phyloP scores from a whole-genome alignment of 768 basidiomycete genomes.

The Leccinum subgranulosum region DNA sequence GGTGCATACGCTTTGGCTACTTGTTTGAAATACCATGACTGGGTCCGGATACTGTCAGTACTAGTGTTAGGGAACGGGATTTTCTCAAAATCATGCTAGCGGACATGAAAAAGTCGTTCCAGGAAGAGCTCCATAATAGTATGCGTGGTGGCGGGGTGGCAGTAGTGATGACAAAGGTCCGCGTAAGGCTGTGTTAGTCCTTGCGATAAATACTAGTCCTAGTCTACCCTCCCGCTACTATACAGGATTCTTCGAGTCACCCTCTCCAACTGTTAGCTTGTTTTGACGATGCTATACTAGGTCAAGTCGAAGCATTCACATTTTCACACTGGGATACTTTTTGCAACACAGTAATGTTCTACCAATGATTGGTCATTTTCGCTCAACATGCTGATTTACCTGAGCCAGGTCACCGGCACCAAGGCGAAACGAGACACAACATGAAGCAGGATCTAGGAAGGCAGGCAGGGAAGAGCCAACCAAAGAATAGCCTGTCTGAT shows the following conservation, averaged over 20 bases:
- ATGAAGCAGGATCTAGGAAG: constrained; percentile 15
- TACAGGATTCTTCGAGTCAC: too few relatives aligned
- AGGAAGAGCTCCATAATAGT: constrained; percentile 1
- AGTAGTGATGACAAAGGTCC: too few relatives aligned
- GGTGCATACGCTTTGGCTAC: constrained; percentile 18
- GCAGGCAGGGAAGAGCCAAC: constrained; percentile 13
- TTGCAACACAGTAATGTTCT: constrained; percentile 16
- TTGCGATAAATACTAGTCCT: too few relatives aligned
- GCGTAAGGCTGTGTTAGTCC: too few relatives aligned
- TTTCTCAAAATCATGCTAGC: not conserved
- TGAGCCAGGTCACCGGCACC: constrained; percentile 9
- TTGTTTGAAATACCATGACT: constrained; percentile 17
- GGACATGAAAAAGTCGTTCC: constrained; percentile 9
- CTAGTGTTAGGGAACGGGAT: too few relatives aligned
- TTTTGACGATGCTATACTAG: constrained; percentile 22
- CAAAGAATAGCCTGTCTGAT: constrained; percentile 17
- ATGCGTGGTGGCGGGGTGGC: too few relatives aligned
- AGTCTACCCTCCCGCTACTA: too few relatives aligned
- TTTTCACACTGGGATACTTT: constrained; percentile 13
- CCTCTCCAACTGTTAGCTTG: constrained; percentile 15
- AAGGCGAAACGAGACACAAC: constrained; percentile 8
- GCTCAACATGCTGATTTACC: not conserved
- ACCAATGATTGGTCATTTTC: not conserved
- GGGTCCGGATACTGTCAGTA: not conserved
- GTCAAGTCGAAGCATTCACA: constrained; percentile 24